Percentiles rank a stretch among this genome's conserved stretches.
phyloP scores from a whole-genome alignment of 2,329 filamentous ascomycete genomes.

The Sordariomycetes sp. region DNA sequence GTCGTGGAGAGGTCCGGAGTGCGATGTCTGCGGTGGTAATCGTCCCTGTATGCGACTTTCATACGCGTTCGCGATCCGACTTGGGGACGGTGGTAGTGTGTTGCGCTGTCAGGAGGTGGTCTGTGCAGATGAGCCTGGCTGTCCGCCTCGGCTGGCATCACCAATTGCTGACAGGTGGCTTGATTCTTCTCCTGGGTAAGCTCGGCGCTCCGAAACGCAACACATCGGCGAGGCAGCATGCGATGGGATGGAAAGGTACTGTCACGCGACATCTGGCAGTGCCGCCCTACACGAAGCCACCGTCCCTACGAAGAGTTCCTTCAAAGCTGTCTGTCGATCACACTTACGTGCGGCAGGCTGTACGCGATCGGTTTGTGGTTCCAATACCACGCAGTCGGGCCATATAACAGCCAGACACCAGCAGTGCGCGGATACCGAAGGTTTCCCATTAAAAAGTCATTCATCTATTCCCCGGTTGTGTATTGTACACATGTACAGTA shows the following conservation, averaged over 20 bases:
- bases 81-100: not conserved
- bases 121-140: not conserved
- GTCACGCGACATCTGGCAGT: no score
- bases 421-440: not conserved
- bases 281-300: no score
- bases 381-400: no score
- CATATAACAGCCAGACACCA: not conserved
- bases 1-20: not conserved
- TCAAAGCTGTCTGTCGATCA: no score
- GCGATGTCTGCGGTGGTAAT: not conserved
- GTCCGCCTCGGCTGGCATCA: not conserved
- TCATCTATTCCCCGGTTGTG: constrained; percentile 5
- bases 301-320: no score
- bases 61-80: not conserved
- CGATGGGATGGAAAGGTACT: no score
- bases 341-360: no score
- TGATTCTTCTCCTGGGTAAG: no score
- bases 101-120: not conserved
- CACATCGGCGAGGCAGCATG: no score
- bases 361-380: no score
- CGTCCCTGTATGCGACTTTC: not conserved
- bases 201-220: no score
- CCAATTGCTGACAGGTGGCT: no score
- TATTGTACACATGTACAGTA: constrained; percentile 4
- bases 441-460: not conserved